phyloP scores from a whole-genome alignment of 768 basidiomycete species.

The Lentinula detonsa region DNA sequence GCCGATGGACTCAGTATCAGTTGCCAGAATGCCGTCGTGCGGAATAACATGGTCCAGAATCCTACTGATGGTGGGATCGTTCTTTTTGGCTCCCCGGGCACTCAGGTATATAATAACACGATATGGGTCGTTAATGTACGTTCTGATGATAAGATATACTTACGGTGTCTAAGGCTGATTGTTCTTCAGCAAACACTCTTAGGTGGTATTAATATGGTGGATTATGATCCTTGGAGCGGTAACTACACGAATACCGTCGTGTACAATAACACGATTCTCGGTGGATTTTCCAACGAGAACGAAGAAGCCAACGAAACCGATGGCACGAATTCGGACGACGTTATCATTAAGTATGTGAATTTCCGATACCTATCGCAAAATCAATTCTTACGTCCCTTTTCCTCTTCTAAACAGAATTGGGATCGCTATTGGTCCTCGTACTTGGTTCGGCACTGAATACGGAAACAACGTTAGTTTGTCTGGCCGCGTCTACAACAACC shows the following conservation, averaged over 20 bases:
- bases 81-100: constrained; percentile 70
- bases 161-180: neutral
- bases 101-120: constrained; percentile 68
- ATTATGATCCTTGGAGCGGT: constrained; percentile 62
- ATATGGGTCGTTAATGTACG: constrained; percentile 66
- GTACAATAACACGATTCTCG: constrained; percentile 58
- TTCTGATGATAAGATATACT: constrained; percentile 5
- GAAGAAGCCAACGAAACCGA: constrained; percentile 32
- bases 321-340: constrained; percentile 53
- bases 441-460: constrained; percentile 63
- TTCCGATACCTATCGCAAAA: neutral
- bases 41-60: constrained; percentile 63
- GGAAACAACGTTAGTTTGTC: constrained; percentile 44
- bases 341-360: constrained; percentile 61
- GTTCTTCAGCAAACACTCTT: constrained; percentile 52
- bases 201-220: constrained; percentile 78
- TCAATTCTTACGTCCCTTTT: neutral
- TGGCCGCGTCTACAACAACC: constrained; percentile 52
- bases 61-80: constrained; percentile 81
- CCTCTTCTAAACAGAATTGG: constrained; percentile 49
- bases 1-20: constrained; percentile 78
- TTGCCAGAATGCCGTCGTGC: constrained; percentile 55
- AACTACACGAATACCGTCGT: constrained; percentile 62
- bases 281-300: constrained; percentile 56
- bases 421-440: constrained; percentile 73